Percentiles rank a stretch among this genome's conserved stretches.
These are phyloP conservation scores for Cryptosporidium ubiquitum DNA, from an alignment of 169 alveolate species.

Conservation along the genomic window DNA sequence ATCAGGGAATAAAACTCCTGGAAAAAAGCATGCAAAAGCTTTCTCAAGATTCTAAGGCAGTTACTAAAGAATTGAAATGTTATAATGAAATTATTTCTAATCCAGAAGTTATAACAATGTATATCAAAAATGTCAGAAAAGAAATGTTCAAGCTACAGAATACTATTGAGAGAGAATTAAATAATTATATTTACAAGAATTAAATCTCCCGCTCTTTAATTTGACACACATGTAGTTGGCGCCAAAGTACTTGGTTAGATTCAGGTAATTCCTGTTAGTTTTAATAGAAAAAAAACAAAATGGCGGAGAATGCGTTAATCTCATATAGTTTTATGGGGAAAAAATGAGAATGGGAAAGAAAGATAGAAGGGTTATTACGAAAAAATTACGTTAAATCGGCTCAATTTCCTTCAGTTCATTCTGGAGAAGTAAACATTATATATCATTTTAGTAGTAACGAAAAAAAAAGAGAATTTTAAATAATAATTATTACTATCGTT, in stretches of 20 bases:
- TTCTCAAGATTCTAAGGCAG: constrained; percentile 24
- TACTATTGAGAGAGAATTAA: constrained; percentile 50
- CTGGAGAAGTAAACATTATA: no score
- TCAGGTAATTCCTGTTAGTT: no score
- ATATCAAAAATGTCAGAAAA: not conserved
- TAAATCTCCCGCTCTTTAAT: not conserved
- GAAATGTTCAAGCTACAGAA: constrained; percentile 18
- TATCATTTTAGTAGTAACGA: not conserved
- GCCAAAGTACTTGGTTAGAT: no score
- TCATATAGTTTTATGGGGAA: no score
- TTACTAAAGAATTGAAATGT: constrained; percentile 17
- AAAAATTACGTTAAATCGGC: no score
- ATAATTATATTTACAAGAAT: not conserved
- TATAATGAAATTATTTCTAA: not conserved
- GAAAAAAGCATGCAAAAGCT: constrained; percentile 3
- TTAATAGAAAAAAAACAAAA: no score
- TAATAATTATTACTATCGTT: not conserved
- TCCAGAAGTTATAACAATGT: not conserved
- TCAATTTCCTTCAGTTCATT: no score
- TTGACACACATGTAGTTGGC: no score
- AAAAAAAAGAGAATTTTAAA: not conserved
- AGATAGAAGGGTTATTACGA: no score
- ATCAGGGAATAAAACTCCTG: constrained; percentile 1
- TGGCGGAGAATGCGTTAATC: no score
- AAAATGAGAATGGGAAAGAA: no score